A percentile compares a stretch with the other conserved stretches of the same genome.
These are phyloP conservation scores for Mikania micrantha DNA, from an alignment of 129 eudicot species.

Conservation along the genomic window DNA sequence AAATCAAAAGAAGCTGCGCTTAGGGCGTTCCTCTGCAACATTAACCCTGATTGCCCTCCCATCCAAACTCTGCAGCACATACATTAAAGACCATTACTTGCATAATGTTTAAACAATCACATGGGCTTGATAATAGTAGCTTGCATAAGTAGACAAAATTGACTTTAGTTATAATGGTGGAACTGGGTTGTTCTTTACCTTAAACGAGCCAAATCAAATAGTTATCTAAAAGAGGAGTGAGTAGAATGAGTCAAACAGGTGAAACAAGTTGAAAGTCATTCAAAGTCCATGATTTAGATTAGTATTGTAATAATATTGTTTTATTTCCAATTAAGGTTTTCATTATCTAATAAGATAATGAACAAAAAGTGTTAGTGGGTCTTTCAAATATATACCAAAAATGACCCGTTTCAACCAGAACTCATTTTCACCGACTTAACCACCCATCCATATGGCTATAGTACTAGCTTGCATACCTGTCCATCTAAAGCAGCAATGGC, in stretches of 20 bases:
- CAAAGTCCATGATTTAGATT: not conserved
- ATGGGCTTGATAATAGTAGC: not conserved
- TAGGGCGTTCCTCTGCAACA: constrained; percentile 62
- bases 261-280: not conserved
- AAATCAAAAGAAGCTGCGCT: constrained; percentile 41
- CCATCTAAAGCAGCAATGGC: constrained; percentile 70
- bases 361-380: not conserved
- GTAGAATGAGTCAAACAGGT: not conserved
- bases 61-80: constrained; percentile 55
- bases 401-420: not conserved
- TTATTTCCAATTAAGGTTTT: not conserved
- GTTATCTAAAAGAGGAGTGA: not conserved
- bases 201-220: not conserved
- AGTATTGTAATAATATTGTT: not conserved
- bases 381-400: not conserved
- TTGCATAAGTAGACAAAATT: not conserved
- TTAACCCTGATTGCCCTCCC: constrained; percentile 73
- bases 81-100: not conserved
- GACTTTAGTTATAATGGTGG: not conserved
- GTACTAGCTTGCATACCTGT: constrained; percentile 35
- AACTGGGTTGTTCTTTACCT: not conserved
- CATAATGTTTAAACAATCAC: not conserved
- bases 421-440: not conserved
- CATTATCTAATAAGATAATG: not conserved
- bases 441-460: not conserved